Evolutionary conservation across 2,329 filamentous ascomycete species (phyloP), one percentile per base, ranked within the genome.

Genomic region (Claviceps sorghi): DNA sequence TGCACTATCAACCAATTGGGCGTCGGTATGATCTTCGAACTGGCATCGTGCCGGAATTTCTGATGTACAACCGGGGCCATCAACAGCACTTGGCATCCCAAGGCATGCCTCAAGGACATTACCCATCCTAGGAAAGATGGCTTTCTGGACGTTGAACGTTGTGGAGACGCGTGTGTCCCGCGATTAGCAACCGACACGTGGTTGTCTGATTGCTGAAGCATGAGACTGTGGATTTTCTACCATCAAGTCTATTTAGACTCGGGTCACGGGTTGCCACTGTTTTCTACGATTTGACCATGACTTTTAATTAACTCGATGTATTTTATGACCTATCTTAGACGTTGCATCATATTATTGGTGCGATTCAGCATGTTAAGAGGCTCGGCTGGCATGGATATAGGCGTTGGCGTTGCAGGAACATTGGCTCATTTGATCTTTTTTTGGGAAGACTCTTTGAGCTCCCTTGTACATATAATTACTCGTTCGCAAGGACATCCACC

Each of bases 1-100:
- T 94, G 83, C 84, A 91, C 65, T 87, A 93, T 62, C 84, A 90
- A 58, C 84, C 86, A 9, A 69, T 91, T 4, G 84, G 86, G 9
- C 82, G 85, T 62, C 73, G 80, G 34, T 75, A 81, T 54, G 80
- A 84, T 43, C 72, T 86, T 53, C 80, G 83, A 40, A 79, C 82
- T 0, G 86, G 86, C 11, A 77, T 87, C 21, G 78, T 90, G 4
- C 86, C 86, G 19, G 80, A 83, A 58, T 83, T 79, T 54, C 53
- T 69, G 44, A 53, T 65, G 48, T 69, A 64, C 56, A 64, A 68
- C 49, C 58, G 67, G 8, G 60, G 61, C 38, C 64, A 66, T 52
- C 60, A 64, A 36, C 62, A 62, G 43, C 56, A 56, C 15, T 49
- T 61, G 42, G 51, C 56, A 32, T 32, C 58, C n/a, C 64, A 65